Conservation (phyloP, 257 asterid species). For the Solanum rostratum region DNA sequence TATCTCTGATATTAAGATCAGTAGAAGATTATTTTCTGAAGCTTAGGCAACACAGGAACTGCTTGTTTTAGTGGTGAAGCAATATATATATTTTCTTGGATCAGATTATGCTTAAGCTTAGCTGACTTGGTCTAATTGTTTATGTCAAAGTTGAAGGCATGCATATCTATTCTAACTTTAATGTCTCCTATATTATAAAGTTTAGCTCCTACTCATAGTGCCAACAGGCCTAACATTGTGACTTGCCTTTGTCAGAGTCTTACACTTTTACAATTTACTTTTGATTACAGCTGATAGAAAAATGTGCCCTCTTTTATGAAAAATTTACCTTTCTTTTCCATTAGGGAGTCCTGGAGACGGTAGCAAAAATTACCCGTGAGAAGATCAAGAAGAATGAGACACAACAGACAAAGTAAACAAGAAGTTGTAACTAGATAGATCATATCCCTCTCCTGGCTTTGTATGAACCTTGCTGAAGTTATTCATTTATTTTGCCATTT, state of each 20-base stretch:
- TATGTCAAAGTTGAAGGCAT: not conserved
- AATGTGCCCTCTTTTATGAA: not conserved
- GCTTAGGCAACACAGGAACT: not conserved
- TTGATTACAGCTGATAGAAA: not conserved
- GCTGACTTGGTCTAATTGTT: not conserved
- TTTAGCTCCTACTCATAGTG: not conserved
- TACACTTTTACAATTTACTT: not conserved
- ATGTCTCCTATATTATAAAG: not conserved
- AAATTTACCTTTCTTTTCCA: slow-evolving; percentile 4
- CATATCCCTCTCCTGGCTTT: not conserved
- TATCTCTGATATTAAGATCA: not conserved
- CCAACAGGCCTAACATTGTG: not conserved
- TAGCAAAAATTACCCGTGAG: slow-evolving; percentile 75
- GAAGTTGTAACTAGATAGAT: not conserved
- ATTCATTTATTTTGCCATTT: not conserved
- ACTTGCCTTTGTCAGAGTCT: not conserved
- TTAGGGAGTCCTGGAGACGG: slow-evolving; percentile 91
- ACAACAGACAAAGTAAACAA: slow-evolving; percentile 59
- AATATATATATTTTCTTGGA: not conserved
- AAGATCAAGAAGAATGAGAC: slow-evolving; percentile 76
- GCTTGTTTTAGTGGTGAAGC: not conserved
- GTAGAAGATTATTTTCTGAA: not conserved
- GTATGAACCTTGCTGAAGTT: not conserved
- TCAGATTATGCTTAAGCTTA: not conserved
- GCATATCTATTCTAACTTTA: not conserved